Evolutionary conservation across 2,329 filamentous ascomycete genomes (phyloP).

Genomic region (Herpotrichia juniperi): DNA sequence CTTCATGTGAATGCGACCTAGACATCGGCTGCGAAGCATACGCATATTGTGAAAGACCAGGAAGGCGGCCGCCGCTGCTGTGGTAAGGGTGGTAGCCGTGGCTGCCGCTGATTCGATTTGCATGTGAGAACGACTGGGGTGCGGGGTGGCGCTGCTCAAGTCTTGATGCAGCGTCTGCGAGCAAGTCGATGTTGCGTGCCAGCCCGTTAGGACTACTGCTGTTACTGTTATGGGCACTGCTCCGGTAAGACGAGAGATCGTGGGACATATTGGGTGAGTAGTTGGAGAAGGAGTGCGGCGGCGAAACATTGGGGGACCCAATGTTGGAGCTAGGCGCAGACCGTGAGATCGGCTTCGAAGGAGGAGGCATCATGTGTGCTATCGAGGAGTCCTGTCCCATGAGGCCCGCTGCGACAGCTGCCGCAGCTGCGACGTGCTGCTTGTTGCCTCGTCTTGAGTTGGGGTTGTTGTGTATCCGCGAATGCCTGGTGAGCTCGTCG

Average conservation of each 20-base stretch:
- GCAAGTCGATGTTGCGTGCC: conserved; percentile 67
- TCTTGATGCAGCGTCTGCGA: conserved; percentile 72
- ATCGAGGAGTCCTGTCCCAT: conserved; percentile 58
- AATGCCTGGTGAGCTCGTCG: conserved; percentile 95
- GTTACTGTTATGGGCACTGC: conserved; percentile 32
- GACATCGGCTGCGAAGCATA: conserved; percentile 88
- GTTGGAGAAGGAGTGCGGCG: conserved; percentile 81
- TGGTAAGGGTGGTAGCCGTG: conserved; percentile 54
- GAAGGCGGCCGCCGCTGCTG: conserved; percentile 65
- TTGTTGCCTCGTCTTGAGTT: conserved; percentile 96
- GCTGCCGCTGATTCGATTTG: conserved; percentile 46
- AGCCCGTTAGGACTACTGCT: conserved; percentile 54
- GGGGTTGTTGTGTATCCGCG: conserved; percentile 98
- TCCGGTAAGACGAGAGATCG: conserved; percentile 63
- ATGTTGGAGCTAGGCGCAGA: conserved; percentile 87
- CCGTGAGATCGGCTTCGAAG: conserved; percentile 75
- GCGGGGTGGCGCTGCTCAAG: conserved; percentile 67
- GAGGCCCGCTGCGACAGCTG: conserved; percentile 56
- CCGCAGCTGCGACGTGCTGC: conserved; percentile 65
- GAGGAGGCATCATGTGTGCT: conserved; percentile 77
- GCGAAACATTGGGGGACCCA: conserved; percentile 93
- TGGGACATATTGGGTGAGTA: conserved; percentile 64
- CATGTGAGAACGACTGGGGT: conserved; percentile 43
- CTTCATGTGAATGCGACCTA: conserved; percentile 81
- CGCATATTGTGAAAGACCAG: conserved; percentile 51